Percentiles rank a stretch among this genome's conserved stretches.
phyloP scores from a whole-genome alignment of 495 filamentous ascomycete species.

The Neurospora tetrasperma region DNA sequence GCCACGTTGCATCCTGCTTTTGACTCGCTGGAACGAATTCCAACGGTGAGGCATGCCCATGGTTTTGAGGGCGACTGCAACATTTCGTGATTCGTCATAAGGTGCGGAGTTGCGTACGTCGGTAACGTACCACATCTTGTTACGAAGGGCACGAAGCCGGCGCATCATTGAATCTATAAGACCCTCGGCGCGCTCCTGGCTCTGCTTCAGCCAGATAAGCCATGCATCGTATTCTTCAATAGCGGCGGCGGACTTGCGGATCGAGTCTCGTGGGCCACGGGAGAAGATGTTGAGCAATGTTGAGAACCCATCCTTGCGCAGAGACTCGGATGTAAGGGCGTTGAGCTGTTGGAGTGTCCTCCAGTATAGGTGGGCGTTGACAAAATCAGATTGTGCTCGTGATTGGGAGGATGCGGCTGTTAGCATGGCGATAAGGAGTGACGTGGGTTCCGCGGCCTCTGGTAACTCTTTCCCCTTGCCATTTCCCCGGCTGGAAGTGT shows the following conservation, averaged over 20 bases:
- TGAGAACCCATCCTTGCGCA: slow-evolving; percentile 54
- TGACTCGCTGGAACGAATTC: slow-evolving; percentile 41
- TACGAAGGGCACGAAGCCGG: slow-evolving; percentile 56
- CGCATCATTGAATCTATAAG: slow-evolving; percentile 58
- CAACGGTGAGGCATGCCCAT: slow-evolving; percentile 61
- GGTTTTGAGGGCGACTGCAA: slow-evolving; percentile 79
- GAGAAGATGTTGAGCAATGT: slow-evolving; percentile 62
- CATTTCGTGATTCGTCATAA: slow-evolving; percentile 82
- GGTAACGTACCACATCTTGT: slow-evolving; percentile 99
- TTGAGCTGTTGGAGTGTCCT: slow-evolving; percentile 55
- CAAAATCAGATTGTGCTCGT: slow-evolving; percentile 56
- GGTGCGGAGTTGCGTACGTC: slow-evolving; percentile 86
- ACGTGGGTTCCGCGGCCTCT: slow-evolving; percentile 22
- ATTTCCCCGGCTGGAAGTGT: slow-evolving; percentile 16
- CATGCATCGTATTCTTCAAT: slow-evolving; percentile 67
- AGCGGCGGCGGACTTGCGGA: slow-evolving; percentile 52
- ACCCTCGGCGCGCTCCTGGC: slow-evolving; percentile 58
- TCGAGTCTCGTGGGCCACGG: slow-evolving; percentile 54
- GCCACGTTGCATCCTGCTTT: slow-evolving; percentile 45
- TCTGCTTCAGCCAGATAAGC: slow-evolving; percentile 65
- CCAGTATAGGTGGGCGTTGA: slow-evolving; percentile 60
- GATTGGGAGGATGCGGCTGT: slow-evolving; percentile 58
- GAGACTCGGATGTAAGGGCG: slow-evolving; percentile 48
- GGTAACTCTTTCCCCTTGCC: slow-evolving; percentile 24
- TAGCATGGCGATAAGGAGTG: slow-evolving; percentile 56